A percentile compares a stretch with the other conserved stretches of the same genome.
Evolutionary conservation across 768 basidiomycete genomes (phyloP).

Genomic region (Boletus fagicola): DNA sequence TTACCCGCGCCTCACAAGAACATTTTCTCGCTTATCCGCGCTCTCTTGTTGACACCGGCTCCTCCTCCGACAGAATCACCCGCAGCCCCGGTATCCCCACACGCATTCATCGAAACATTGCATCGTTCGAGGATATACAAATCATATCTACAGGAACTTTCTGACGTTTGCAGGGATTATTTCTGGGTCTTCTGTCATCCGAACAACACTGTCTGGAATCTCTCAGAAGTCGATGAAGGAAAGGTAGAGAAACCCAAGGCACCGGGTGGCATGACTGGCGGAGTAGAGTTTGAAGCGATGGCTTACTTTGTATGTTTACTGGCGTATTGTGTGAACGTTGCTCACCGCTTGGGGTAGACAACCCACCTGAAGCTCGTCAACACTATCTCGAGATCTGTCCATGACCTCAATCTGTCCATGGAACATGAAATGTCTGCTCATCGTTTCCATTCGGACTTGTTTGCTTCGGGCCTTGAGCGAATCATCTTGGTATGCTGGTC

Average conservation of each 20-base stretch:
- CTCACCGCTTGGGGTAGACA: slow-evolving; percentile 51
- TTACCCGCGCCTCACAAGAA: slow-evolving; percentile 73
- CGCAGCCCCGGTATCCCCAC: slow-evolving; percentile 60
- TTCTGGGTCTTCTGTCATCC: slow-evolving; percentile 98
- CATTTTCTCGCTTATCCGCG: slow-evolving; percentile 70
- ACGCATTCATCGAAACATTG: slow-evolving; percentile 76
- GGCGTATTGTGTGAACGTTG: neutral
- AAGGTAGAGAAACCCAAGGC: slow-evolving; percentile 89
- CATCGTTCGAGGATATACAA: slow-evolving; percentile 75
- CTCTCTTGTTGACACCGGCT: slow-evolving; percentile 70
- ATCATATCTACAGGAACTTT: slow-evolving; percentile 77
- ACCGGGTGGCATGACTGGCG: slow-evolving; percentile 97
- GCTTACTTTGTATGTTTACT: slow-evolving; percentile 76
- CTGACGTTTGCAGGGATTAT: slow-evolving; percentile 89
- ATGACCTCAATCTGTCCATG: slow-evolving; percentile 60
- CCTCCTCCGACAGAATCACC: slow-evolving; percentile 65
- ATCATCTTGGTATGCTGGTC: slow-evolving; percentile 70
- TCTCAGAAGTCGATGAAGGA: slow-evolving; percentile 78
- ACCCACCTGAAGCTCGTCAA: slow-evolving; percentile 88
- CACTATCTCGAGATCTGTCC: slow-evolving; percentile 63
- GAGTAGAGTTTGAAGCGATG: slow-evolving; percentile 98
- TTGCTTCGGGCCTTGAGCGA: slow-evolving; percentile 88
- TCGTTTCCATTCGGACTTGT: slow-evolving; percentile 82
- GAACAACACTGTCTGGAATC: slow-evolving; percentile 86
- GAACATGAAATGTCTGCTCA: slow-evolving; percentile 76